Conservation (phyloP, 257 asterid genomes). For the Coffea canephora region DNA sequence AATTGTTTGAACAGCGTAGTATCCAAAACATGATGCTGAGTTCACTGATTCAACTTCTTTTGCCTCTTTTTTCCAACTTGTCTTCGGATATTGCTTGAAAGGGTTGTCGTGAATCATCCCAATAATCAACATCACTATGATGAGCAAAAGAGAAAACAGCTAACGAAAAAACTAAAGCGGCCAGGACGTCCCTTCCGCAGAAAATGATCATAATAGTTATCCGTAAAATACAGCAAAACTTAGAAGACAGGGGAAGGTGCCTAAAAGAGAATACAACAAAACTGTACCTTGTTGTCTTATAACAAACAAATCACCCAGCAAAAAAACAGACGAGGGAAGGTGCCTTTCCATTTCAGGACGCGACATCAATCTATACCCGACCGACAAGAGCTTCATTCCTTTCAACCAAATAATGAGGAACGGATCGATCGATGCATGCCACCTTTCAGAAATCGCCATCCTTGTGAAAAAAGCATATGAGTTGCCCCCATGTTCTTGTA, state of each 20-base stretch:
- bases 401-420: background rate
- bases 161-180: background rate
- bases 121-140: background rate
- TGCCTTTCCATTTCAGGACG: background rate
- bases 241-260: too few relatives aligned
- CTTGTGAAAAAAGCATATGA: background rate
- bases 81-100: background rate
- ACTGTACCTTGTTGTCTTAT: background rate
- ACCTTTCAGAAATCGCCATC: background rate
- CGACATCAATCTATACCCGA: background rate
- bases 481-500: background rate
- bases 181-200: background rate
- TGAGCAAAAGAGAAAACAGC: background rate
- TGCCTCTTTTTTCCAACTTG: background rate
- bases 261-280: background rate
- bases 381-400: background rate
- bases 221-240: background rate
- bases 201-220: background rate
- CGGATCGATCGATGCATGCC: background rate
- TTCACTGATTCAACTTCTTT: background rate
- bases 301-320: background rate
- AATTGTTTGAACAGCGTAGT: background rate
- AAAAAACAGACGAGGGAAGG: too few relatives aligned
- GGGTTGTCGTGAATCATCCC: background rate
- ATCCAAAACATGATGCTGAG: background rate